Percentiles rank a stretch among this genome's conserved stretches.
These are phyloP conservation scores for Marasmius oreades DNA, from an alignment of 1,284 basidiomycete genomes.

Conservation along the genomic window DNA sequence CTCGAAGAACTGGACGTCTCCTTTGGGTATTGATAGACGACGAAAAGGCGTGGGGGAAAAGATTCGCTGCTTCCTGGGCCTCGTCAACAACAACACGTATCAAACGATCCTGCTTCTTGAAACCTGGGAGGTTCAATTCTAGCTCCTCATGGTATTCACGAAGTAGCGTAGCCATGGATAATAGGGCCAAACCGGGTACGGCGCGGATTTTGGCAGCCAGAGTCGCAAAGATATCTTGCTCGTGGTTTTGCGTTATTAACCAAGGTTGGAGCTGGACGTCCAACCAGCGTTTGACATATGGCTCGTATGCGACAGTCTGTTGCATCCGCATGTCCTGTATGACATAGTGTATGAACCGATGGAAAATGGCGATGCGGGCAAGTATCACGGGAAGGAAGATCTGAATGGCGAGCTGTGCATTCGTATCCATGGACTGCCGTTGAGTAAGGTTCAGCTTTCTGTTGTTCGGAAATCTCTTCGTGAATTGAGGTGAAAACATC, in stretches of 20 bases:
- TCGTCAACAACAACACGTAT: not conserved
- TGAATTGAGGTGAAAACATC: not conserved
- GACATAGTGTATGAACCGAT: not conserved
- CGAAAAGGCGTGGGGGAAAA: not conserved
- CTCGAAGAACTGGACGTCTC: not conserved
- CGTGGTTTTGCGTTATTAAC: not conserved
- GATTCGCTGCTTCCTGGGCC: not conserved
- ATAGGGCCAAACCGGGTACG: not conserved
- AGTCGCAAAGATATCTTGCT: not conserved
- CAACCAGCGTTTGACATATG: not conserved
- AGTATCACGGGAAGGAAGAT: too few species aligned
- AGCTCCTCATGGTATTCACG: not conserved
- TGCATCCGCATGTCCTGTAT: not conserved
- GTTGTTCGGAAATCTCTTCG: not conserved
- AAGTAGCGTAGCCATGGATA: too few species aligned
- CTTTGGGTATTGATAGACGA: not conserved
- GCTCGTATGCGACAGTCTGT: not conserved
- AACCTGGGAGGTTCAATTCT: not conserved
- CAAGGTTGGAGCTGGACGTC: not conserved
- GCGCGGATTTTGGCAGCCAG: not conserved
- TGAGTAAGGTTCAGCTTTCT: too few species aligned
- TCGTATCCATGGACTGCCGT: too few species aligned
- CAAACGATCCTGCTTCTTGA: not conserved
- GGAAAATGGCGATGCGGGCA: not conserved
- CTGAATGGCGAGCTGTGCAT: too few species aligned